Percentiles rank a stretch among this genome's conserved stretches.
These are phyloP conservation scores for Colletotrichum sojae DNA, from an alignment of 2,329 filamentous ascomycete genomes.

Conservation along the genomic window DNA sequence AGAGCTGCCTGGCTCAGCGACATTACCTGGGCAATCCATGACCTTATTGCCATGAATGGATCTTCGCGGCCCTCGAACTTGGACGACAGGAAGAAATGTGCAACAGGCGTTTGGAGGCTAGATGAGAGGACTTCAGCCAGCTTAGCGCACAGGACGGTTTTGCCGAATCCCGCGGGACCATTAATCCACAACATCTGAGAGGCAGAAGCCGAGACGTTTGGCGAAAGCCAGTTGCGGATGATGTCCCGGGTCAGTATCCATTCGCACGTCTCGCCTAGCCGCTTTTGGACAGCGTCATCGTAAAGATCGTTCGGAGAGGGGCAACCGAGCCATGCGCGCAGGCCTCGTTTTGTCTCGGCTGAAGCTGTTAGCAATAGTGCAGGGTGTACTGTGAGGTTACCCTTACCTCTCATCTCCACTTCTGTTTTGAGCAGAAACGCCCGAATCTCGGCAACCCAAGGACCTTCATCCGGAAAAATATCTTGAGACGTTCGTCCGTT, in stretches of 20 bases:
- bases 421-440: too few relatives aligned
- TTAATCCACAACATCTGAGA: conserved; percentile 49
- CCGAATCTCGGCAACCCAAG: too few relatives aligned
- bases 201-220: neutral
- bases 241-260: conserved; percentile 45
- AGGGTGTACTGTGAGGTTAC: too few relatives aligned
- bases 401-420: too few relatives aligned
- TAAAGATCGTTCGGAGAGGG: neutral
- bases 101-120: conserved; percentile 4
- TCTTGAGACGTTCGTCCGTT: too few relatives aligned
- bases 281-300: conserved; percentile 41
- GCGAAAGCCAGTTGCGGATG: conserved; percentile 44
- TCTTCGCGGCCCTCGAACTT: conserved; percentile 44
- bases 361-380: too few relatives aligned
- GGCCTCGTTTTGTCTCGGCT: too few relatives aligned
- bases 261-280: conserved; percentile 45
- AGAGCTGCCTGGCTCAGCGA: conserved; percentile 33
- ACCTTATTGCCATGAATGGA: conserved; percentile 47
- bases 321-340: too few relatives aligned
- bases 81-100: conserved; percentile 53
- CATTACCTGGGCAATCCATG: conserved; percentile 49
- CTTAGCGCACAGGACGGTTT: conserved; percentile 50
- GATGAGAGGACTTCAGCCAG: conserved; percentile 45
- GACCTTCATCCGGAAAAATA: too few relatives aligned
- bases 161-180: conserved; percentile 50